Conservation (phyloP, 2,329 filamentous ascomycete species). For the Paecilomyces variotii region DNA sequence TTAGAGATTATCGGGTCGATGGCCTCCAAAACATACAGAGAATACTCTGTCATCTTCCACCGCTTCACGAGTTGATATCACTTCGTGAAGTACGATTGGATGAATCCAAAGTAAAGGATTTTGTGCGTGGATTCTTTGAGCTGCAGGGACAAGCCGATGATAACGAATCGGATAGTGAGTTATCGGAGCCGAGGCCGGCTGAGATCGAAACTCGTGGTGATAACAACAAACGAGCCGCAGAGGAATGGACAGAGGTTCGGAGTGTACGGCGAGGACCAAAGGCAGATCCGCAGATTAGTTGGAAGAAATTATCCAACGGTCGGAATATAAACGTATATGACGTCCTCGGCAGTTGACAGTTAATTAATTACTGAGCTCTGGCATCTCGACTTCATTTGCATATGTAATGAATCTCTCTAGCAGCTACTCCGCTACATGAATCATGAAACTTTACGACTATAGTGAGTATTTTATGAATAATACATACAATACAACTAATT, state of each 20-base stretch:
- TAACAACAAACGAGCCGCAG: neutral
- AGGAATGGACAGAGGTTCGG: neutral
- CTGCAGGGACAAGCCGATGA: neutral
- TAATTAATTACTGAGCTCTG: neutral
- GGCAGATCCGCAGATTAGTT: neutral
- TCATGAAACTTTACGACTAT: too few relatives aligned
- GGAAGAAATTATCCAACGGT: neutral
- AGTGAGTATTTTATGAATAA: neutral
- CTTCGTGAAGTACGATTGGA: constrained; percentile 12
- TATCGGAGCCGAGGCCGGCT: neutral
- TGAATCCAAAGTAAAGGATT: neutral
- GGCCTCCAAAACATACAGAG: constrained; percentile 4
- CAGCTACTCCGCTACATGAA: neutral
- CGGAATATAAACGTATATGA: neutral
- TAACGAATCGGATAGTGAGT: neutral
- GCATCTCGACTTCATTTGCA: neutral
- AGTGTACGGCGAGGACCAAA: neutral
- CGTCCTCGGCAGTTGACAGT: neutral
- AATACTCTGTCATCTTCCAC: constrained; percentile 20
- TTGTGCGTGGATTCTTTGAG: neutral
- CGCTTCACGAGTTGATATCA: constrained; percentile 22
- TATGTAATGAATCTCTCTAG: neutral
- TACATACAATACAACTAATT: neutral
- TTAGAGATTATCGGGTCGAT: constrained; percentile 3
- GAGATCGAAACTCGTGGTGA: neutral